A percentile compares a stretch with the other conserved stretches of the same genome.
Evolutionary conservation across 1,139 yeast genomes (phyloP).

Genomic region (Zhuliangozyma blackwelliae): DNA sequence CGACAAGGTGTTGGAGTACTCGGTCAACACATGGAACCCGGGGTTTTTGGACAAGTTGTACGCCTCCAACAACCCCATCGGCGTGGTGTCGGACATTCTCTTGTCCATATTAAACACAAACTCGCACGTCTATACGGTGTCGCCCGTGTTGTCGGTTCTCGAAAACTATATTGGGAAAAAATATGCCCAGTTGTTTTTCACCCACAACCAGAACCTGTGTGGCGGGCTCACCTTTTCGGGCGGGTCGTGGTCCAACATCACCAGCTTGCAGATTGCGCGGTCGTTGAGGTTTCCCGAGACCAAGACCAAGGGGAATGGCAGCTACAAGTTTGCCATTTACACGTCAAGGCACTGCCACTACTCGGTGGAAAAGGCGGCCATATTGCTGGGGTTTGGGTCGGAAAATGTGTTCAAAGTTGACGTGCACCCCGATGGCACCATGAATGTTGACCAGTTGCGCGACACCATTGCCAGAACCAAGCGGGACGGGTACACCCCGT

Average conservation of each 20-base stretch:
- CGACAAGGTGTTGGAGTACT: constrained; percentile 57
- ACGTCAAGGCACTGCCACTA: constrained; percentile 76
- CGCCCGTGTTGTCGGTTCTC: constrained; percentile 74
- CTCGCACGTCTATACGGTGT: constrained; percentile 81
- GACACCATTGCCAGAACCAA: constrained; percentile 40
- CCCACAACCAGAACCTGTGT: constrained; percentile 40
- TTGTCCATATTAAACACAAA: constrained; percentile 74
- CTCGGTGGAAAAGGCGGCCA: constrained; percentile 80
- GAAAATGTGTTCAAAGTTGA: constrained; percentile 59
- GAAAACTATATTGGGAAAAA: constrained; percentile 66
- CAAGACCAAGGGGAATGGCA: constrained; percentile 54
- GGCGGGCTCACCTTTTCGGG: constrained; percentile 89
- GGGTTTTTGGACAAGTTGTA: constrained; percentile 83
- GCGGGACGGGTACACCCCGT: constrained; percentile 59
- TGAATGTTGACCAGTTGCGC: constrained; percentile 50
- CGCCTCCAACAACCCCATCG: constrained; percentile 82
- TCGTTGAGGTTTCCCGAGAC: constrained; percentile 66
- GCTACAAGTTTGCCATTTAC: constrained; percentile 60
- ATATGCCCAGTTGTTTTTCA: constrained; percentile 64
- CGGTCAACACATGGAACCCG: constrained; percentile 84
- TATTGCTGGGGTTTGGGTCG: constrained; percentile 69
- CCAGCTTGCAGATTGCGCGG: constrained; percentile 76
- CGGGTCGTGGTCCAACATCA: constrained; percentile 83
- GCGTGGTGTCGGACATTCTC: constrained; percentile 68
- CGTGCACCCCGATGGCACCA: constrained; percentile 53